Percentiles rank a stretch among this genome's conserved stretches.
phyloP scores from a whole-genome alignment of 2,329 filamentous ascomycete genomes.

The Venturia asperata region DNA sequence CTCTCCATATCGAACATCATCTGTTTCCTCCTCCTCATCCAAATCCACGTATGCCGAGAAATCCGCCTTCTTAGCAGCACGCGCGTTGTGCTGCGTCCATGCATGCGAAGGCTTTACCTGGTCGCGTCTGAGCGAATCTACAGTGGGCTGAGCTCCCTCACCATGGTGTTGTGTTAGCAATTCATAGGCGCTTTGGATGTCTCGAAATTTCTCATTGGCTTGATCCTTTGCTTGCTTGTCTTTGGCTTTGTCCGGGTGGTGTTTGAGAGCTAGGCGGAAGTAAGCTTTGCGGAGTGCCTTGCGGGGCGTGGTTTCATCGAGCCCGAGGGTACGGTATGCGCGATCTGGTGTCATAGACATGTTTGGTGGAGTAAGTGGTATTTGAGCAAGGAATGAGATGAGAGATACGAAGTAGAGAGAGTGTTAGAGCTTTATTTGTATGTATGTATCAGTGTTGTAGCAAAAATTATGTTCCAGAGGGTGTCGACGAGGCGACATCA shows the following conservation, averaged over 20 bases:
- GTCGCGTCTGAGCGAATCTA: neutral
- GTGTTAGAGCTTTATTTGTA: neutral
- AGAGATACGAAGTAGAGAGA: neutral
- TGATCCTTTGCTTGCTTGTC: neutral
- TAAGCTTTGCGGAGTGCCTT: slow-evolving; percentile 2
- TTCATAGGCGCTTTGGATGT: neutral
- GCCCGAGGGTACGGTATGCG: neutral
- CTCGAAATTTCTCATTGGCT: neutral
- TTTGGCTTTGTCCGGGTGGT: slow-evolving; percentile 11
- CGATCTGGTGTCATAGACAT: neutral
- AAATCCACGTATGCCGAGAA: neutral
- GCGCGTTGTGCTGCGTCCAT: neutral
- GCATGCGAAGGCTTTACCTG: neutral
- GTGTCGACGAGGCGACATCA: neutral
- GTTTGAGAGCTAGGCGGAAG: neutral
- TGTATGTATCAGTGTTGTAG: neutral
- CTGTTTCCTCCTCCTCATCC: neutral
- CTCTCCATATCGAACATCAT: neutral
- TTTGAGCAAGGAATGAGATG: neutral
- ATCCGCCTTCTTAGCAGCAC: neutral
- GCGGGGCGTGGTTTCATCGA: neutral
- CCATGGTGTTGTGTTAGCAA: neutral
- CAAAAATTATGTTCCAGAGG: neutral
- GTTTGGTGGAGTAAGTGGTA: neutral
- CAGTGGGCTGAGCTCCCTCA: neutral